Percentiles rank a stretch among this genome's conserved stretches.
These are phyloP conservation scores for Leccinum sublutescens DNA, from an alignment of 768 basidiomycete species.

Conservation along the genomic window DNA sequence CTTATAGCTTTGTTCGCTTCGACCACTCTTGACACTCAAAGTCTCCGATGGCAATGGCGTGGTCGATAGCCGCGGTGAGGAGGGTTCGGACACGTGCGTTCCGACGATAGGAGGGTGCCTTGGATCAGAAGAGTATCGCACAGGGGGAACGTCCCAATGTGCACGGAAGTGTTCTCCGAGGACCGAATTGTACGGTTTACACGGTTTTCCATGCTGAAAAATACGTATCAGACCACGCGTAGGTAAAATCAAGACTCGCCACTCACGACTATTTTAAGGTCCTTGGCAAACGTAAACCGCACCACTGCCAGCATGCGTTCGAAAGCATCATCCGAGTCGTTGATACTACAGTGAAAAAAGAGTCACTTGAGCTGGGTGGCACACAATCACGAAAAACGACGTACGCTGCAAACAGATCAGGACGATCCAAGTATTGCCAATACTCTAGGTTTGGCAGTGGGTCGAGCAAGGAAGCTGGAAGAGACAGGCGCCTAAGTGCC, in stretches of 20 bases:
- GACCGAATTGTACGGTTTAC: constrained; percentile 90
- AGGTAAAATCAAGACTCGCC: neutral
- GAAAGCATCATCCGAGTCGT: constrained; percentile 89
- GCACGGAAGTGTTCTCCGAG: constrained; percentile 87
- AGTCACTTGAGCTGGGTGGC: constrained; percentile 5
- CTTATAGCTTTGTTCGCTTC: constrained; percentile 57
- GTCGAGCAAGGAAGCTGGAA: constrained; percentile 91
- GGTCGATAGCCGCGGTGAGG: constrained; percentile 26
- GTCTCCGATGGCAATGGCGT: constrained; percentile 41
- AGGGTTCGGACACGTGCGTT: constrained; percentile 34
- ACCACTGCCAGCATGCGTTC: constrained; percentile 93
- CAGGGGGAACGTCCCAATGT: constrained; percentile 79
- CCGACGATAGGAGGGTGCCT: constrained; percentile 46
- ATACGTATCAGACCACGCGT: constrained; percentile 2
- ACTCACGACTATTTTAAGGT: constrained; percentile 88
- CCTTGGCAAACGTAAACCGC: constrained; percentile 87
- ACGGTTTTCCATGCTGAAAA: constrained; percentile 79
- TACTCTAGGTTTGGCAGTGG: constrained; percentile 96
- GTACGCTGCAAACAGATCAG: constrained; percentile 90
- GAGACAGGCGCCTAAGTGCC: constrained; percentile 74
- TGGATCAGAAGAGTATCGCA: constrained; percentile 49
- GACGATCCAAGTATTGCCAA: constrained; percentile 91
- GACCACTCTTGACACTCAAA: constrained; percentile 46
- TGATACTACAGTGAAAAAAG: constrained; percentile 56
- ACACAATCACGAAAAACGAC: constrained; percentile 30